A percentile compares a stretch with the other conserved stretches of the same genome.
These are phyloP conservation scores for Vicia sativa DNA, from an alignment of 306 rosid species.

Conservation along the genomic window DNA sequence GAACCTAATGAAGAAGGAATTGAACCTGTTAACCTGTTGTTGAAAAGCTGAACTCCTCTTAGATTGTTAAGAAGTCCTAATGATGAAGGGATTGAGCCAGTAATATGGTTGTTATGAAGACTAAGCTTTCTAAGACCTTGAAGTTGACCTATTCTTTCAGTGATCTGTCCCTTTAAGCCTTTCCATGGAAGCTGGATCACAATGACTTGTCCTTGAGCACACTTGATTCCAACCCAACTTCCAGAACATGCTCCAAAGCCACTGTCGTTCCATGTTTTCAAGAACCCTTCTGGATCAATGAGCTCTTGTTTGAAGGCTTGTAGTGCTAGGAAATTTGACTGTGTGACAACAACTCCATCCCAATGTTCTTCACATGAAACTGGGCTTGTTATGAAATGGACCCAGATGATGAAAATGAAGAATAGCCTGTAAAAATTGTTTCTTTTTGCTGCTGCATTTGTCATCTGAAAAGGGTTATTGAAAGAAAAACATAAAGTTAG, in stretches of 20 bases:
- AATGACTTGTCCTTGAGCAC: conserved; percentile 93
- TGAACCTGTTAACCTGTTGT: conserved; percentile 68
- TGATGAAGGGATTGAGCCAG: conserved; percentile 74
- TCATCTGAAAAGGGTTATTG: conserved; percentile 39
- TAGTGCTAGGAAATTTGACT: conserved; percentile 73
- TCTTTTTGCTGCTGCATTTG: conserved; percentile 25
- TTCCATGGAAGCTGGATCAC: conserved; percentile 93
- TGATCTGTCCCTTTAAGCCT: conserved; percentile 66
- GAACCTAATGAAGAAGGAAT: conserved; percentile 78
- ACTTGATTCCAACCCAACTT: conserved; percentile 85
- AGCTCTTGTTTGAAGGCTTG: conserved; percentile 85
- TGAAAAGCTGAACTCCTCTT: conserved; percentile 88
- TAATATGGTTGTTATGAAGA: conserved; percentile 75
- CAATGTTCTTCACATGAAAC: conserved; percentile 55
- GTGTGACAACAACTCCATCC: conserved; percentile 86
- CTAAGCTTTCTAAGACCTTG: conserved; percentile 80
- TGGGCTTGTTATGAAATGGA: conserved; percentile 31
- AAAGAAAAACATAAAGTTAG: conserved; percentile 21
- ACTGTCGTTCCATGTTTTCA: conserved; percentile 83
- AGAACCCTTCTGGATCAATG: conserved; percentile 76
- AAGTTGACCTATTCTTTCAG: conserved; percentile 76
- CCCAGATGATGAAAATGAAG: conserved; percentile 17
- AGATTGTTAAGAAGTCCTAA: conserved; percentile 72
- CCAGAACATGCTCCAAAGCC: conserved; percentile 91
- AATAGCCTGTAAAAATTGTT: conserved; percentile 23